A percentile compares a stretch with the other conserved stretches of the same genome.
phyloP scores from a whole-genome alignment of 495 filamentous ascomycete species.

The Aspergillus taichungensis region DNA sequence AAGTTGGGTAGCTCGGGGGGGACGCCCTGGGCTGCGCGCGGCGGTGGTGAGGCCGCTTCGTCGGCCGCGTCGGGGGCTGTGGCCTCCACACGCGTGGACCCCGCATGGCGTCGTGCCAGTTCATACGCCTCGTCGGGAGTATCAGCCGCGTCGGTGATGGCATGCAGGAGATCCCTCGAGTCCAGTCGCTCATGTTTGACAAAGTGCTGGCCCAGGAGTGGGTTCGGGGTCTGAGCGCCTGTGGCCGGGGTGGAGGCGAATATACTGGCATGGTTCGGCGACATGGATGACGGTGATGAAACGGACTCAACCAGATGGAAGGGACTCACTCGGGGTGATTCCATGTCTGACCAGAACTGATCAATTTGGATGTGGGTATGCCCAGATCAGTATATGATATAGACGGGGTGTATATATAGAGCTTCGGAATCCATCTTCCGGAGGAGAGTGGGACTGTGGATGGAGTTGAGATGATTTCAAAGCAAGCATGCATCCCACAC shows the following conservation, averaged over 20 bases:
- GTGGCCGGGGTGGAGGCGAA: conserved; percentile 6
- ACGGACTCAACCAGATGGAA: too few species aligned
- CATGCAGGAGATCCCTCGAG: conserved; percentile 2
- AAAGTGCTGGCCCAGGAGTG: conserved; percentile 2
- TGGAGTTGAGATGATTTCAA: too few species aligned
- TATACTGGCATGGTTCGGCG: neutral
- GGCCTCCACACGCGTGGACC: neutral
- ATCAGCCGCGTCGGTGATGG: neutral
- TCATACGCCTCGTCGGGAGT: conserved; percentile 1
- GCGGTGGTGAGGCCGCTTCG: conserved; percentile 2
- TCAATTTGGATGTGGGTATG: too few species aligned
- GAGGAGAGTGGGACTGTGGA: too few species aligned
- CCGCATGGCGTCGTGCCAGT: neutral
- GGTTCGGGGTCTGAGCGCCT: conserved; percentile 10
- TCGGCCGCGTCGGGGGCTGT: neutral
- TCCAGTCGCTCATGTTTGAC: neutral
- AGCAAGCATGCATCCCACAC: too few species aligned
- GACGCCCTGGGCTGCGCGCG: conserved; percentile 16
- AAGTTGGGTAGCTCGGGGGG: conserved; percentile 29
- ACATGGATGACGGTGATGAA: too few species aligned
- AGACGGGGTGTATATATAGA: too few species aligned
- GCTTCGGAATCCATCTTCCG: too few species aligned
- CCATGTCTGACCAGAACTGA: too few species aligned
- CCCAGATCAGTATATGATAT: too few species aligned
- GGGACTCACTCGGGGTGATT: too few species aligned